Conservation (phyloP, 768 basidiomycete species). For the Dentipellis fragilis region DNA sequence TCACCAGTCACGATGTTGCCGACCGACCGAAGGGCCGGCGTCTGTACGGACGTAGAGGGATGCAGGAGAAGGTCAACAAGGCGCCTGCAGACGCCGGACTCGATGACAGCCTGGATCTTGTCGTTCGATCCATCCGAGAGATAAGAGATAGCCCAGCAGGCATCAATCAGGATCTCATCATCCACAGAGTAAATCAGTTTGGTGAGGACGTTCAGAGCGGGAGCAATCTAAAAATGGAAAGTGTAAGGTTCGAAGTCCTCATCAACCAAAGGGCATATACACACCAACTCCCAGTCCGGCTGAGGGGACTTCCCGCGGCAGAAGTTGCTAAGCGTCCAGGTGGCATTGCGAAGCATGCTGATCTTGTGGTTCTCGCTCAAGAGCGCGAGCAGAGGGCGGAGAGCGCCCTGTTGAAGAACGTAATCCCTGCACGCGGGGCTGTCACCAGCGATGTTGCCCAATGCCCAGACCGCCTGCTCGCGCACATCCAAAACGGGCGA, state of each 20-base stretch:
- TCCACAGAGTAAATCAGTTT: slow-evolving; percentile 98
- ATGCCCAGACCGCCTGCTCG: slow-evolving; percentile 98
- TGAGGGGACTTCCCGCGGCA: slow-evolving; percentile 97
- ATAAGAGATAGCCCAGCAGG: slow-evolving; percentile 99
- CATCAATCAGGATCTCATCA: slow-evolving; percentile 98
- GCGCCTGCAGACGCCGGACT: slow-evolving; percentile 94
- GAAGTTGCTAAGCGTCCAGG: slow-evolving; percentile 99
- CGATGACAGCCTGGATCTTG: slow-evolving; percentile 99
- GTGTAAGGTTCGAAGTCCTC: slow-evolving; percentile 7
- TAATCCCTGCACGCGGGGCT: slow-evolving; percentile 96
- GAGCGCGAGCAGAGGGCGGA: slow-evolving; percentile 82
- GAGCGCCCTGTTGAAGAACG: slow-evolving; percentile 86
- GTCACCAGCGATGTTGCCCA: slow-evolving; percentile 98
- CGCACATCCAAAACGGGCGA: slow-evolving; percentile 94
- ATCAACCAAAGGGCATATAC: slow-evolving; percentile 18
- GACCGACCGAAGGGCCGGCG: slow-evolving; percentile 94
- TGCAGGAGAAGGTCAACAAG: slow-evolving; percentile 97
- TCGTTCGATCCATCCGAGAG: slow-evolving; percentile 98
- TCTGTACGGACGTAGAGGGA: slow-evolving; percentile 91
- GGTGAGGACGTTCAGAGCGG: slow-evolving; percentile 91
- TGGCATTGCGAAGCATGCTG: slow-evolving; percentile 97
- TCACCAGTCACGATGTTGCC: slow-evolving; percentile 99
- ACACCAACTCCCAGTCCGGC: slow-evolving; percentile 93
- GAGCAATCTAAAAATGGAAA: slow-evolving; percentile 67
- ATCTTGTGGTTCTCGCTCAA: slow-evolving; percentile 97